phyloP scores from a whole-genome alignment of 352 stramenopile species.

The Pythium myriotylum region DNA sequence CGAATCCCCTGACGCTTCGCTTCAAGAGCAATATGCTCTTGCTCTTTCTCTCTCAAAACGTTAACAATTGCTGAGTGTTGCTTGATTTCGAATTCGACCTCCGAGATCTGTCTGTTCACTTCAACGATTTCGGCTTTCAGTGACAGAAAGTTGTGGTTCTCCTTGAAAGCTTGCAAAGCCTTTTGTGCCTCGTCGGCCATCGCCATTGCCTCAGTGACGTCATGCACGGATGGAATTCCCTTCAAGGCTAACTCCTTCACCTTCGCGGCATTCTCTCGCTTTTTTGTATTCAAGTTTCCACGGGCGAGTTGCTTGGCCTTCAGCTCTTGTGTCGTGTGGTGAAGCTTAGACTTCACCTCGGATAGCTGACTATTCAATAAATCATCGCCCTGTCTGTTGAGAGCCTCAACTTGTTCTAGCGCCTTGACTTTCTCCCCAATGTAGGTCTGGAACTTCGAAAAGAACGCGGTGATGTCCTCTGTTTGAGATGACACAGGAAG shows the following conservation, averaged over 20 bases:
- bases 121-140: conserved; percentile 53
- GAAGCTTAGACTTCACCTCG: conserved; percentile 53
- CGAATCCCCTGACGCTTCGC: conserved; percentile 44
- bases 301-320: conserved; percentile 50
- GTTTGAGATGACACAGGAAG: conserved; percentile 53
- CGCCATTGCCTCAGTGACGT: conserved; percentile 50
- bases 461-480: conserved; percentile 55
- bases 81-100: conserved; percentile 44
- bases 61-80: conserved; percentile 56
- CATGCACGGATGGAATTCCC: conserved; percentile 45
- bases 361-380: conserved; percentile 47
- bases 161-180: conserved; percentile 43
- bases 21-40: conserved; percentile 55
- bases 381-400: conserved; percentile 50
- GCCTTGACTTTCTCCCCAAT: conserved; percentile 46
- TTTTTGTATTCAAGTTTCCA: conserved; percentile 43
- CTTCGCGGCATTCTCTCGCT: conserved; percentile 36
- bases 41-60: conserved; percentile 50
- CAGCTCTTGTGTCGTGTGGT: conserved; percentile 51
- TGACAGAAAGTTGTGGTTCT: conserved; percentile 37
- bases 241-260: conserved; percentile 45
- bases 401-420: conserved; percentile 39
- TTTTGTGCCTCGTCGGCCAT: conserved; percentile 52
- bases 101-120: conserved; percentile 45
- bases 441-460: conserved; percentile 46